Evolutionary conservation across 1,284 basidiomycete genomes (phyloP).

Genomic region (Limonomyces culmigenus): DNA sequence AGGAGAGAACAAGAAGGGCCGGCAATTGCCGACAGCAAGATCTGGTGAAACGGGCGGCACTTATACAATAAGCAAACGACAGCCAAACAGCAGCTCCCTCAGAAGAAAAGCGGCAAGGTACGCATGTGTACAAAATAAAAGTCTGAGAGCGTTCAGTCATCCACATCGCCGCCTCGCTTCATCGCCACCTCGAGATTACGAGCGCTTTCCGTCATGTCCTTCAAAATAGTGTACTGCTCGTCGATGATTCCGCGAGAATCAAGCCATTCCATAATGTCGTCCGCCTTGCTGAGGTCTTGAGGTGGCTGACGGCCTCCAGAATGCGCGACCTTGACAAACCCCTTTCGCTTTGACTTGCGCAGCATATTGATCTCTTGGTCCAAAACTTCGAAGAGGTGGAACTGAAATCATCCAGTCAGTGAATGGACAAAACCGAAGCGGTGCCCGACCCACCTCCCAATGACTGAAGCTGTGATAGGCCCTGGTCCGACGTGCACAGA

Average conservation of each 20-base stretch:
- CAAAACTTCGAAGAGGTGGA: slow-evolving; percentile 39
- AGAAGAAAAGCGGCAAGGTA: no score
- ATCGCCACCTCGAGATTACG: slow-evolving; percentile 35
- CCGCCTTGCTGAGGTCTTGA: slow-evolving; percentile 47
- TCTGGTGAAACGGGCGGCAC: no score
- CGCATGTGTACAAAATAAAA: no score
- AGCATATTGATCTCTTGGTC: slow-evolving; percentile 26
- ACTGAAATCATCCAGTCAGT: slow-evolving; percentile 17
- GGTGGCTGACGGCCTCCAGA: slow-evolving; percentile 36
- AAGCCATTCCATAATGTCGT: slow-evolving; percentile 69
- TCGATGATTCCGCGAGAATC: slow-evolving; percentile 54
- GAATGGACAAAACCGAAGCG: background rate
- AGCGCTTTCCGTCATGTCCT: slow-evolving; percentile 57
- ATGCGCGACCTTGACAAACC: slow-evolving; percentile 39
- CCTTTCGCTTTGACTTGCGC: slow-evolving; percentile 13
- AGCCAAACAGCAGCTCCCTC: no score
- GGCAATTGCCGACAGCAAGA: no score
- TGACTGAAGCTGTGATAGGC: slow-evolving; percentile 66
- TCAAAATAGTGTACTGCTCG: slow-evolving; percentile 47
- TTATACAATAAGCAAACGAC: no score
- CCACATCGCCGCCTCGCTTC: slow-evolving; percentile 26
- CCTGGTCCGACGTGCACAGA: slow-evolving; percentile 52
- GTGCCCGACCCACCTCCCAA: slow-evolving; percentile 61
- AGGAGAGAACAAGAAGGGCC: no score
- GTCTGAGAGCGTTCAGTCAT: no score